Evolutionary conservation across 2,329 filamentous ascomycete species (phyloP), one percentile per base, ranked within the genome.

Genomic region (Cladosporium velox): DNA sequence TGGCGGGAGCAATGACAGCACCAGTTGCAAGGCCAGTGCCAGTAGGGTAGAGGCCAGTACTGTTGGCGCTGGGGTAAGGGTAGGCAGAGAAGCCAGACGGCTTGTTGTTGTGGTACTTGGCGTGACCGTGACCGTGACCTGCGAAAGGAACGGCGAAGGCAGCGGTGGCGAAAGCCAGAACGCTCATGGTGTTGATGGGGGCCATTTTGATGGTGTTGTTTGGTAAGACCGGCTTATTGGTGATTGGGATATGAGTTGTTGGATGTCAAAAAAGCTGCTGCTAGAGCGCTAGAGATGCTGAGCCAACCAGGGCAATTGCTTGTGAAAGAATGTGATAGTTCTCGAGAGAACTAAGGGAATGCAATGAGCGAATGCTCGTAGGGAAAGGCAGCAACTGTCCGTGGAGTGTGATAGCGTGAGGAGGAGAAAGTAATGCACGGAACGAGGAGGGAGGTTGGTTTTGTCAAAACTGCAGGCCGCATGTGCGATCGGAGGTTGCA

Each of bases 271-370:
- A 57, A 67, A 72, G 74, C 74, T 71, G 77, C 76, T 79, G 71
- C 78, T 78, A 72, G 77, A 80, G 79, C 77, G 76, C 73, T 71
- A 47, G 69, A 65, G 64, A 61, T 72, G 68, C 66, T 66, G 66
- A 72, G 80, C 79, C 79, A 72, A 80, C 79, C 79, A 79, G 79
- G 79, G 79, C 79, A 73, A 74, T 74, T 74, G 72, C 72, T 62
- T 64, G 64, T 71, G 70, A 75, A 74, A 70, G 73, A 77, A 71
- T 70, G 72, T 71, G 77, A 71, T 61, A 73, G 78, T 75, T 73
- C 74, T 74, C 70, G 69, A 70, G 76, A 74, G 47, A 54, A 66
- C 63, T 68, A 70, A 73, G 69, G 59, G 73, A 78, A 70, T 71
- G 76, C 69, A 78, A 77, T 71, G 80, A 81, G 79, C 79, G 75